Base-by-base conservation (phyloP, 164 flowering plant genomes). In the Berberis thunbergii region DNA sequence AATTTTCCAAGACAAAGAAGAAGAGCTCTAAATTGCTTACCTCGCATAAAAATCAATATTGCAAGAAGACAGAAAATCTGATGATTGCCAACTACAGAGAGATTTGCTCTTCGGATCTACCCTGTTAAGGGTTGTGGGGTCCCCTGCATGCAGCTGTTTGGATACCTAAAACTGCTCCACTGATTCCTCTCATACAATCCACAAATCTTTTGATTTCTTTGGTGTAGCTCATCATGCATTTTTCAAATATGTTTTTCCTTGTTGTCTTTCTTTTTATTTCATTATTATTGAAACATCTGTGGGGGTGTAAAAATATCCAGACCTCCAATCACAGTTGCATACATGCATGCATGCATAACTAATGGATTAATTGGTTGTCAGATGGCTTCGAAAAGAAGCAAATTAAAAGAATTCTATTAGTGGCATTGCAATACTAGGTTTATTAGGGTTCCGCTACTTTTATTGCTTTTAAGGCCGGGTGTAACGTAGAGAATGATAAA, bases 41-140 rank as follows among this genome's bases (percentile, higher is more conserved):
- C 54, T 50, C 7, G 10, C 50, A 48, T 48, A 48, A 1, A 3
- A 48, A 48, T 48, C 54, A 50, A 68, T 68, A 68, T 68, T 62
- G 71, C 66, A 68, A 68, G 57, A 43, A 42, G 71, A 68, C 71
- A 62, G 57, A 45, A 55, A 63, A 46, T 42, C 50, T 67, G 12
- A 54, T 67, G 70, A 67, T 67, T 67, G 54, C 64, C 41, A 45
- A 60, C 57, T n/a, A 66, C 8, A 50, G 44, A 60, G 64, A 44
- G 26, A 26, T 52, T 67, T 45, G 69, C 59, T 67, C 60, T 67
- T 4, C 64, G 54, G 43, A 69, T 69, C 66, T 45, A 62, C 44
- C 53, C 59, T 50, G 54, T 59, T 57, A 45, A 26, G 49, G 66
- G 11, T 10, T 1, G n/a, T 50, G 54, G 72, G 60, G 41, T 60